Evolutionary conservation across 1,139 yeast genomes (phyloP).

Genomic region (Geotrichum candidum): DNA sequence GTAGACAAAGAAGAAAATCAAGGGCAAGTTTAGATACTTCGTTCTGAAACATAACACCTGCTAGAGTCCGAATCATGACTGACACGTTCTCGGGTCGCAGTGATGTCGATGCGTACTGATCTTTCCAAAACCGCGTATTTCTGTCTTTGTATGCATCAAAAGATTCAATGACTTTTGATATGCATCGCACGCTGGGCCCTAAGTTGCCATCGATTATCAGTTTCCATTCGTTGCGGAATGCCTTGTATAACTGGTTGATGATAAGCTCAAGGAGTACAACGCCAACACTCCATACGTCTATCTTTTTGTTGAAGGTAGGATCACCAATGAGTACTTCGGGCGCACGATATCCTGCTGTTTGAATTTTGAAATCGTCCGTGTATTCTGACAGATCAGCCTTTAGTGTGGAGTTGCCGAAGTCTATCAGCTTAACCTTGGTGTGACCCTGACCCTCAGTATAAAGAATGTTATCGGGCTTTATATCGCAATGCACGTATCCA

Average conservation of each 20-base stretch:
- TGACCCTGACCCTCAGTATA: conserved; percentile 18
- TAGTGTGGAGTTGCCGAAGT: conserved; percentile 26
- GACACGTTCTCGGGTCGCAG: conserved; percentile 11
- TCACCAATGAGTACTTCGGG: conserved; percentile 31
- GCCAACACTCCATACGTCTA: conserved; percentile 30
- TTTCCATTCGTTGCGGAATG: conserved; percentile 19
- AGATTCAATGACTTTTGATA: conserved; percentile 23
- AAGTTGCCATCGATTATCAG: conserved; percentile 14
- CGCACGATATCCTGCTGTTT: conserved; percentile 27
- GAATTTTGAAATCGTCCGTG: conserved; percentile 25
- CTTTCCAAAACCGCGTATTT: conserved; percentile 21
- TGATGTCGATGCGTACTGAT: conserved; percentile 15
- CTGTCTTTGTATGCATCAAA: conserved; percentile 20
- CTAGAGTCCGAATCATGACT: conserved; percentile 10
- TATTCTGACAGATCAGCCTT: conserved; percentile 20
- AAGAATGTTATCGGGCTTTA: conserved; percentile 77
- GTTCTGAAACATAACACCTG: conserved; percentile 8
- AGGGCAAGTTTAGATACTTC: conserved; percentile 11
- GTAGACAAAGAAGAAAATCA: conserved; percentile 22
- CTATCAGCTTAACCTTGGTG: conserved; percentile 24
- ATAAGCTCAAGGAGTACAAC: conserved; percentile 26
- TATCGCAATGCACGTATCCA: conserved; percentile 69
- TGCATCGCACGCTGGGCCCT: conserved; percentile 15
- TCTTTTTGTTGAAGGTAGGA: conserved; percentile 22
- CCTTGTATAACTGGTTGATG: conserved; percentile 19